phyloP scores from a whole-genome alignment of 2,329 filamentous ascomycete species.

The Fusarium marasasianum region DNA sequence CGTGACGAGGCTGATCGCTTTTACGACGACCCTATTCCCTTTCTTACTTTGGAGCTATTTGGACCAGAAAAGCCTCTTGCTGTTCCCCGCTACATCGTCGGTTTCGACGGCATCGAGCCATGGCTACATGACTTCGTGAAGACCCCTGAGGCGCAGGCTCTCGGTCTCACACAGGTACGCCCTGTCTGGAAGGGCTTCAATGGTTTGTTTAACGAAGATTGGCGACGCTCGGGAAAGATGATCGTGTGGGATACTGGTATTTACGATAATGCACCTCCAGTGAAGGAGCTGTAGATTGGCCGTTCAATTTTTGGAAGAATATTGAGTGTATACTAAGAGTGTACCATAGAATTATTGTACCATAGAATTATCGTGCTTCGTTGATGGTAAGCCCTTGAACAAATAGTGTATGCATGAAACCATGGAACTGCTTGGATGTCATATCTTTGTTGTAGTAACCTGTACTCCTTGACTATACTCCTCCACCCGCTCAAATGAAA shows the following conservation, averaged over 20 bases:
- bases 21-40: constrained; percentile 71
- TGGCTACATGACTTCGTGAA: constrained; percentile 57
- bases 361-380: neutral
- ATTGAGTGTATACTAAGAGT: neutral
- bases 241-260: constrained; percentile 67
- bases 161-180: constrained; percentile 52
- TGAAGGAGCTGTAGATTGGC: neutral
- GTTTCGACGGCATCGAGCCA: constrained; percentile 67
- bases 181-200: constrained; percentile 68
- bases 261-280: constrained; percentile 31
- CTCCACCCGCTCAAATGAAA: constrained; percentile 36
- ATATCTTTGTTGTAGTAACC: constrained; percentile 28
- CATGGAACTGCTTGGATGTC: constrained; percentile 3
- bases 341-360: neutral
- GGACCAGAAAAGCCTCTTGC: constrained; percentile 20
- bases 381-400: neutral
- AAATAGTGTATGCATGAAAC: neutral
- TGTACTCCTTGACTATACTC: constrained; percentile 36
- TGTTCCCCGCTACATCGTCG: constrained; percentile 67
- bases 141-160: constrained; percentile 49
- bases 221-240: constrained; percentile 63
- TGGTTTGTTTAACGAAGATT: constrained; percentile 71
- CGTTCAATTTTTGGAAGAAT: neutral
- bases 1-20: constrained; percentile 92
- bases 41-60: constrained; percentile 66